Evolutionary conservation across 768 basidiomycete genomes (phyloP).

Genomic region (Auriscalpium orientale): DNA sequence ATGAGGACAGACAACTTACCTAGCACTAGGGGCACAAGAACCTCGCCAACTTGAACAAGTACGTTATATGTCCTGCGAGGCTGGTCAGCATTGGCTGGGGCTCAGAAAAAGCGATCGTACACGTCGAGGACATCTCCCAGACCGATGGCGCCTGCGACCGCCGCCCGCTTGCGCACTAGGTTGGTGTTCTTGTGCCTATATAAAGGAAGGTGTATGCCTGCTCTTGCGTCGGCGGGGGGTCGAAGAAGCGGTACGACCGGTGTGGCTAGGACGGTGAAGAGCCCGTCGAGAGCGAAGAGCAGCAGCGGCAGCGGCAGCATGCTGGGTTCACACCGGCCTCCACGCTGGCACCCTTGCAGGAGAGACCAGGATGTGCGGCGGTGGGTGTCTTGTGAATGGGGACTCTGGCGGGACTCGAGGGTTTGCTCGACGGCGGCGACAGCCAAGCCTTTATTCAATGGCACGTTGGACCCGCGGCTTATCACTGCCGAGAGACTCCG

Average conservation of each 20-base stretch:
- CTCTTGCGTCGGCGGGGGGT: not conserved
- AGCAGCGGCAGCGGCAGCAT: not conserved
- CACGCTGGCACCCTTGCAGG: too few species aligned
- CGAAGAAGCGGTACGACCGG: not conserved
- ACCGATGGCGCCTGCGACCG: conserved; percentile 29
- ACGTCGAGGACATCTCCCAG: conserved; percentile 42
- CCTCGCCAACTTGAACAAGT: conserved; percentile 47
- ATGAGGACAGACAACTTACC: conserved; percentile 32
- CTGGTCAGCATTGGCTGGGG: not conserved
- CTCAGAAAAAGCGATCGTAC: not conserved
- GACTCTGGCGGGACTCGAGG: too few species aligned
- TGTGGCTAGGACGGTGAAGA: not conserved
- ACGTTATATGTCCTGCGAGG: conserved; percentile 55
- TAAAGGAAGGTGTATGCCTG: not conserved
- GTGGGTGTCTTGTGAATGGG: too few species aligned
- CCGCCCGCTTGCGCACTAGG: not conserved
- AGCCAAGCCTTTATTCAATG: too few species aligned
- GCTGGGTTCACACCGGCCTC: not conserved
- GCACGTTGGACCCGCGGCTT: too few species aligned
- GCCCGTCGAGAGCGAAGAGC: not conserved
- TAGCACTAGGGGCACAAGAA: conserved; percentile 47
- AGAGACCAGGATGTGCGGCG: too few species aligned
- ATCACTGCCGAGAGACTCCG: too few species aligned
- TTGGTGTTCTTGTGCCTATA: not conserved
- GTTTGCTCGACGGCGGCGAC: too few species aligned